These are phyloP conservation scores for Leucocoprinus sp. DNA, from an alignment of 768 basidiomycete genomes.

Conservation along the genomic window DNA sequence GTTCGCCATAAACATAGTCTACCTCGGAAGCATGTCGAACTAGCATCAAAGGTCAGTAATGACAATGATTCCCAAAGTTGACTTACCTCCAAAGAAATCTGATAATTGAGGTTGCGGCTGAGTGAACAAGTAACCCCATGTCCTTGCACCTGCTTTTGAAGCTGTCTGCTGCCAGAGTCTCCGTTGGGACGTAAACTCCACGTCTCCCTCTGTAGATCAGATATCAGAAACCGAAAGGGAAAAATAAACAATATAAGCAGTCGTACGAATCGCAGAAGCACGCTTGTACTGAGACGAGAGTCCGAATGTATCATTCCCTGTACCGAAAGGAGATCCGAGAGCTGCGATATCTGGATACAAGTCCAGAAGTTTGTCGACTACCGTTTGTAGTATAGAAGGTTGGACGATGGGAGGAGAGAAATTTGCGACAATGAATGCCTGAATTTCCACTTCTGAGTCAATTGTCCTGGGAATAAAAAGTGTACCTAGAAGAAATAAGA, in stretches of 20 bases:
- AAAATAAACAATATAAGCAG: not conserved
- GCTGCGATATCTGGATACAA: constrained; percentile 36
- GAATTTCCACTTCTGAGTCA: constrained; percentile 20
- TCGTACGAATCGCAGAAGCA: constrained; percentile 21
- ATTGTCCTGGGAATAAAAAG: constrained; percentile 22
- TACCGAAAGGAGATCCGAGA: constrained; percentile 37
- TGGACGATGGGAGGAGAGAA: constrained; percentile 23
- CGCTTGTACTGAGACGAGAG: constrained; percentile 25
- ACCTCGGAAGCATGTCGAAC: constrained; percentile 21
- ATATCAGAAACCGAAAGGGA: not conserved
- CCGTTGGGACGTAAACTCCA: constrained; percentile 29
- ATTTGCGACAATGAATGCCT: constrained; percentile 18
- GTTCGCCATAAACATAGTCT: constrained; percentile 26
- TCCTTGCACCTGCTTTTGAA: constrained; percentile 25
- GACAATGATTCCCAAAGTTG: not conserved
- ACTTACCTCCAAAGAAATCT: constrained; percentile 24
- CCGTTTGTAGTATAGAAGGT: constrained; percentile 15
- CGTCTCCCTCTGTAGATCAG: constrained; percentile 25
- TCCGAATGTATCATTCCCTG: constrained; percentile 38
- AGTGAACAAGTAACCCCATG: constrained; percentile 35
- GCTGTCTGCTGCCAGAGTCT: constrained; percentile 33
- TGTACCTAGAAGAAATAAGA: constrained; percentile 22
- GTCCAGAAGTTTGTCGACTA: constrained; percentile 21
- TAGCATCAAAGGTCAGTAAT: not conserved
- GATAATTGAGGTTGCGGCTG: constrained; percentile 23